These are phyloP conservation scores for Sphagnurus paluster DNA, from an alignment of 1,284 basidiomycete genomes.

Conservation along the genomic window DNA sequence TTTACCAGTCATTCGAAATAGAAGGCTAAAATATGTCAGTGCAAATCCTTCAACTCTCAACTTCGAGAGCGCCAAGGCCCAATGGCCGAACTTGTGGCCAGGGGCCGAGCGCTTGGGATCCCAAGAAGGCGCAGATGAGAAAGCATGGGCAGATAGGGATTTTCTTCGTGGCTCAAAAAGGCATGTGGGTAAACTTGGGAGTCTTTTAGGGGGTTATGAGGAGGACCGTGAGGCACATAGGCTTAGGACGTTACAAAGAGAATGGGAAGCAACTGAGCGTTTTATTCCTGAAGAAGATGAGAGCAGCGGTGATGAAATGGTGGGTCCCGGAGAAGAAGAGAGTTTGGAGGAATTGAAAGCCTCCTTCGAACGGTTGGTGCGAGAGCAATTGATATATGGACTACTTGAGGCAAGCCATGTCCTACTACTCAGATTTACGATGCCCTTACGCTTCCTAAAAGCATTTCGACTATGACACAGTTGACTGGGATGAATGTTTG, in stretches of 20 bases:
- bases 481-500: conserved; percentile 77
- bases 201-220: conserved; percentile 66
- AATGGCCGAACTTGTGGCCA: conserved; percentile 69
- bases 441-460: conserved; percentile 30
- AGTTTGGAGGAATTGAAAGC: conserved; percentile 47
- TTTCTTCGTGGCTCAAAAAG: conserved; percentile 61
- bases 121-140: conserved; percentile 64
- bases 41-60: conserved; percentile 54
- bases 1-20: conserved; percentile 65
- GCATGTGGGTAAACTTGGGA: conserved; percentile 69
- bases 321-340: conserved; percentile 31
- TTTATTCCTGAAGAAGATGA: conserved; percentile 69
- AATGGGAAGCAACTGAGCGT: conserved; percentile 37
- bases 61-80: conserved; percentile 48
- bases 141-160: conserved; percentile 59
- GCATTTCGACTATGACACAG: conserved; percentile 68
- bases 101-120: conserved; percentile 48
- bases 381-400: conserved; percentile 75
- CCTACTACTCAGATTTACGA: conserved; percentile 6
- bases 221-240: conserved; percentile 72
- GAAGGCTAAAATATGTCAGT: conserved; percentile 60
- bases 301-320: conserved; percentile 46
- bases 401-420: conserved; percentile 60
- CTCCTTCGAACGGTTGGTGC: conserved; percentile 59
- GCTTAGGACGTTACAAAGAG: conserved; percentile 47